phyloP scores from a whole-genome alignment of 179 eudicot genomes.

The Carnegiea gigantea region DNA sequence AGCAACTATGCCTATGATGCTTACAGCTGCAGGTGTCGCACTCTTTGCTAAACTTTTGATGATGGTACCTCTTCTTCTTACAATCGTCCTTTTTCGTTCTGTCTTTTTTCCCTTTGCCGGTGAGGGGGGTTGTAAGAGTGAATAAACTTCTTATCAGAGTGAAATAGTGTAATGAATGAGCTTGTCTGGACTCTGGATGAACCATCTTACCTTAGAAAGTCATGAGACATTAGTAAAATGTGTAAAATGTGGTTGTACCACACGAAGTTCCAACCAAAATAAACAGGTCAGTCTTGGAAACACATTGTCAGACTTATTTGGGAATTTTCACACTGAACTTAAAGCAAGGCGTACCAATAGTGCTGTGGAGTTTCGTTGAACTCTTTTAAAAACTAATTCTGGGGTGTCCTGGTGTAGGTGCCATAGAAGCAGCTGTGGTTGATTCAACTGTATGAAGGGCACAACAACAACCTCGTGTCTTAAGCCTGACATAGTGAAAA shows the following conservation, averaged over 20 bases:
- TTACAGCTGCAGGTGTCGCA: conserved; percentile 59
- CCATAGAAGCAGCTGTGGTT: not conserved
- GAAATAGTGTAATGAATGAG: not conserved
- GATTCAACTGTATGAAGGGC: not conserved
- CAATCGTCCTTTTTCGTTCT: not conserved
- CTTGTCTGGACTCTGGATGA: not conserved
- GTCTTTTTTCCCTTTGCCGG: not conserved
- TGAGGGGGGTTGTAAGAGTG: not conserved
- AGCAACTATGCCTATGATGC: conserved; percentile 63
- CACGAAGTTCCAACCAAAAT: not conserved
- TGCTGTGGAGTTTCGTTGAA: not conserved
- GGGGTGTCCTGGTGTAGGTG: not conserved
- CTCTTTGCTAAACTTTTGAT: conserved; percentile 64
- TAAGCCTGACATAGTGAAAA: too few species aligned
- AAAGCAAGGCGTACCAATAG: not conserved
- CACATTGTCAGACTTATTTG: not conserved
- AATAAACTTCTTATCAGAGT: not conserved
- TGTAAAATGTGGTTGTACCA: not conserved
- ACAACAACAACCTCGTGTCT: too few species aligned
- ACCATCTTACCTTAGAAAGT: too few species aligned
- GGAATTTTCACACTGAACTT: not conserved
- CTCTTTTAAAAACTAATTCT: not conserved
- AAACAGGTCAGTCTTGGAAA: not conserved
- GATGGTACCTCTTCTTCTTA: conserved; percentile 44
- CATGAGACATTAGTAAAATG: too few species aligned